Percentiles rank a stretch among this genome's conserved stretches.
Evolutionary conservation across 1,139 yeast species (phyloP).

Genomic region (Sugiyamaella paludigena): DNA sequence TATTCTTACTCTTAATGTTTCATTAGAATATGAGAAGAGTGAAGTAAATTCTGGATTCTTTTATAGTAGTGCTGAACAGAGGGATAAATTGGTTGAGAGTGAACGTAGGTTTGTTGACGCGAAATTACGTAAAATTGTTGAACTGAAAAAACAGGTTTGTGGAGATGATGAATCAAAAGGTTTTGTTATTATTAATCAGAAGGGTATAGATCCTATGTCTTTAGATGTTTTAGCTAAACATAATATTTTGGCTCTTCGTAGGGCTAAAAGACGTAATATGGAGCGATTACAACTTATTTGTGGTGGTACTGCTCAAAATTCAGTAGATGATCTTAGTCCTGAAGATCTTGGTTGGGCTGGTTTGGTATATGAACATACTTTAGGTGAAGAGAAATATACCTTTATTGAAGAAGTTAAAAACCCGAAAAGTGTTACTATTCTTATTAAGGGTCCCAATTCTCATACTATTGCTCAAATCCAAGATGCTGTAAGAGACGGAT

Average conservation of each 20-base stretch:
- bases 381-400: constrained; percentile 97
- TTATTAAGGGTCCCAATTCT: constrained; percentile 89
- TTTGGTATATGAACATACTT: constrained; percentile 81
- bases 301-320: constrained; percentile 97
- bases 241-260: constrained; percentile 88
- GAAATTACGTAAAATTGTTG: constrained; percentile 85
- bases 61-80: constrained; percentile 92
- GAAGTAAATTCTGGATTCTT: constrained; percentile 97
- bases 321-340: constrained; percentile 91
- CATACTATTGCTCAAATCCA: constrained; percentile 88
- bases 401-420: constrained; percentile 89
- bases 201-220: constrained; percentile 99
- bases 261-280: constrained; percentile 99
- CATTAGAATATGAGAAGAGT: constrained; percentile 94
- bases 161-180: constrained; percentile 70
- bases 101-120: constrained; percentile 96
- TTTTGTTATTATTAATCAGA: constrained; percentile 94
- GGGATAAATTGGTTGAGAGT: constrained; percentile 90
- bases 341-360: constrained; percentile 89
- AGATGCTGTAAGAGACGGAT: constrained; percentile 96
- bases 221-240: constrained; percentile 90
- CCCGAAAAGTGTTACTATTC: constrained; percentile 87
- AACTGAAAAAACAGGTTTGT: constrained; percentile 88
- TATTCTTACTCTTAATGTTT: constrained; percentile 85
- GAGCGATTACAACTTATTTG: constrained; percentile 94